Conservation (phyloP, 805 yeast genomes). For the Ogataea parapolymorpha region DNA sequence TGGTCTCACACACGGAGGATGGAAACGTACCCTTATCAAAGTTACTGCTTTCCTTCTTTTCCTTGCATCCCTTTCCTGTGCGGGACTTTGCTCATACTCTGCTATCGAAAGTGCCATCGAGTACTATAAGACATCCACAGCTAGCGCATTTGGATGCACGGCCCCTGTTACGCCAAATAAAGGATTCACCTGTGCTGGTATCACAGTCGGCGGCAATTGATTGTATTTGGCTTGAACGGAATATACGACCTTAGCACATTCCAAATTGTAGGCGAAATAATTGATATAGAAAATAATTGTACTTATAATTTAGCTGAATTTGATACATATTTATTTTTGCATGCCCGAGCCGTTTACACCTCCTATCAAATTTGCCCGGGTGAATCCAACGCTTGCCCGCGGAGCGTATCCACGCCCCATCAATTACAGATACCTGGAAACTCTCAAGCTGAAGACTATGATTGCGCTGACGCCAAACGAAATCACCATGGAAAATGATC, state of each 20-base stretch:
- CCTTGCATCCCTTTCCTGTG: constrained; percentile 12
- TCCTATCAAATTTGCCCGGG: constrained; percentile 73
- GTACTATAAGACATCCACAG: constrained; percentile 7
- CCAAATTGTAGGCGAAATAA: not conserved
- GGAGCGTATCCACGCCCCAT: constrained; percentile 85
- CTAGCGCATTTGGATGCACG: constrained; percentile 12
- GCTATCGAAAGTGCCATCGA: constrained; percentile 12
- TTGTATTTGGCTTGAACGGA: not conserved
- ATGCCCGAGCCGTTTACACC: constrained; percentile 44
- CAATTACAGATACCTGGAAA: constrained; percentile 63
- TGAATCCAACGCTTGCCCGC: constrained; percentile 68
- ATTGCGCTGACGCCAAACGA: constrained; percentile 80
- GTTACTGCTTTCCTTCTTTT: constrained; percentile 5
- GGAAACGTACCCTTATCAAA: constrained; percentile 5
- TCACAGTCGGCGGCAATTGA: constrained; percentile 10
- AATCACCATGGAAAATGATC: constrained; percentile 51
- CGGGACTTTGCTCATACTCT: constrained; percentile 14
- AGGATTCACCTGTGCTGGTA: constrained; percentile 16
- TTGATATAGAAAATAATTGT: not conserved
- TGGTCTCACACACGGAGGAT: constrained; percentile 9
- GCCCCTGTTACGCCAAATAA: constrained; percentile 15
- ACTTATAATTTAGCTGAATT: not conserved
- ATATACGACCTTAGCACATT: not conserved
- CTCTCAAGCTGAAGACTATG: constrained; percentile 66
- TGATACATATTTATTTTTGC: not conserved